A percentile compares a stretch with the other conserved stretches of the same genome.
Evolutionary conservation across 2,329 filamentous ascomycete genomes (phyloP).

Genomic region (Fusarium oxysporum): DNA sequence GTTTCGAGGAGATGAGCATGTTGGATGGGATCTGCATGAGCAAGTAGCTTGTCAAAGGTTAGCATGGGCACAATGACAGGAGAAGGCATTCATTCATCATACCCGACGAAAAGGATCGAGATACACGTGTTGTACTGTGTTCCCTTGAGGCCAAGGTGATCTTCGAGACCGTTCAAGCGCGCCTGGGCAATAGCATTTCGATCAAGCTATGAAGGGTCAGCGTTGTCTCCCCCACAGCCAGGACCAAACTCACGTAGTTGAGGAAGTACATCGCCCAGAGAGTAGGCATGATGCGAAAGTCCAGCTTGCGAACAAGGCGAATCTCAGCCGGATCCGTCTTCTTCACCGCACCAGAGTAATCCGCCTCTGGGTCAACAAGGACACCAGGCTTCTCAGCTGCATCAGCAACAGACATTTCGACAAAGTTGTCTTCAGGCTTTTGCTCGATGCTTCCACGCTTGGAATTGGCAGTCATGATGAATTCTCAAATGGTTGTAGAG

Average conservation of each 20-base stretch:
- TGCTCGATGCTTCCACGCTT: slow-evolving; percentile 41
- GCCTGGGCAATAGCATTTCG: slow-evolving; percentile 69
- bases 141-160: slow-evolving; percentile 61
- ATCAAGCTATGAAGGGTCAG: slow-evolving; percentile 51
- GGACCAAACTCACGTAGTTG: slow-evolving; percentile 46
- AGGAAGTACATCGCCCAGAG: slow-evolving; percentile 55
- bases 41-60: slow-evolving; percentile 23
- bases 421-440: slow-evolving; percentile 41
- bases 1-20: slow-evolving; percentile 51
- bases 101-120: slow-evolving; percentile 54
- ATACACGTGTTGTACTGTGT: slow-evolving; percentile 50
- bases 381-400: slow-evolving; percentile 39
- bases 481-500: neutral
- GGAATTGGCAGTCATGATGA: slow-evolving; percentile 26
- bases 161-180: slow-evolving; percentile 63
- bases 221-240: fast-evolving
- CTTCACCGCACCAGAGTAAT: slow-evolving; percentile 51
- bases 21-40: slow-evolving; percentile 54
- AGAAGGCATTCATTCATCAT: slow-evolving; percentile 1
- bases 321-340: slow-evolving; percentile 52
- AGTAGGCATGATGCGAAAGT: slow-evolving; percentile 53
- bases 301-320: slow-evolving; percentile 52
- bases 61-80: neutral
- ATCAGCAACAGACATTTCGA: slow-evolving; percentile 37
- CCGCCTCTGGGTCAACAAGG: slow-evolving; percentile 37